A percentile compares a stretch with the other conserved stretches of the same genome.
These are phyloP conservation scores for Zymoseptoria crescenta DNA, from an alignment of 2,329 filamentous ascomycete genomes.

Conservation along the genomic window DNA sequence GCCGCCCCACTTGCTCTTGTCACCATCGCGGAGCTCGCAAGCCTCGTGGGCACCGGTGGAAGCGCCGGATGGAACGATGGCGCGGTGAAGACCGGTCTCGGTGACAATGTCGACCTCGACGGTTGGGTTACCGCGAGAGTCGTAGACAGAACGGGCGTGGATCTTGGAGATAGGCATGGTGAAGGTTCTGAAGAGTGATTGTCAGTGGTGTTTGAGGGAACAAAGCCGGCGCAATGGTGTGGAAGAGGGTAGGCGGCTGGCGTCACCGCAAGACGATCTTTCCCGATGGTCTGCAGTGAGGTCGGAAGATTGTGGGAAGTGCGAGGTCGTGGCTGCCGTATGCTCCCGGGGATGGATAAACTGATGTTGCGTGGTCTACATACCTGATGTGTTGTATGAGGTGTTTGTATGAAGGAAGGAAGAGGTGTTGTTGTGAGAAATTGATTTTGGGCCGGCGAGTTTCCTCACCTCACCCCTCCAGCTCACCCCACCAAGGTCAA, in stretches of 20 bases:
- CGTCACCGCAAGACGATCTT: neutral
- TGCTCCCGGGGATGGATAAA: neutral
- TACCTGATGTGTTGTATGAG: neutral
- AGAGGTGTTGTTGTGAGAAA: neutral
- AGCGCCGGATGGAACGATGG: constrained; percentile 93
- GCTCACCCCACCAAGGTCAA: neutral
- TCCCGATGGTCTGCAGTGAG: neutral
- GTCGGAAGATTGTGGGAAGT: neutral
- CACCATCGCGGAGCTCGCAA: constrained; percentile 47
- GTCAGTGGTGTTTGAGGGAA: neutral
- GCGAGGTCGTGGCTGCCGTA: neutral
- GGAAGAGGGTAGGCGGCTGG: neutral
- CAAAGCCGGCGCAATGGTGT: neutral
- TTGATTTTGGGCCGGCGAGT: neutral
- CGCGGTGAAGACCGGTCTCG: constrained; percentile 91
- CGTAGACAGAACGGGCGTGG: constrained; percentile 73
- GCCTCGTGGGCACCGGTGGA: constrained; percentile 63
- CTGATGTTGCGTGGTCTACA: neutral
- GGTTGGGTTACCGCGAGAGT: constrained; percentile 96
- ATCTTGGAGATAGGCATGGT: constrained; percentile 65
- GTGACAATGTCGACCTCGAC: constrained; percentile 97
- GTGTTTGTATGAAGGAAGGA: neutral
- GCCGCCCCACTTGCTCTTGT: constrained; percentile 47
- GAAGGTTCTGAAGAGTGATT: constrained; percentile 16
- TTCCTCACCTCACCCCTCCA: neutral